Base-by-base conservation (phyloP, 1,284 basidiomycete species). In the Peniophora sp. region DNA sequence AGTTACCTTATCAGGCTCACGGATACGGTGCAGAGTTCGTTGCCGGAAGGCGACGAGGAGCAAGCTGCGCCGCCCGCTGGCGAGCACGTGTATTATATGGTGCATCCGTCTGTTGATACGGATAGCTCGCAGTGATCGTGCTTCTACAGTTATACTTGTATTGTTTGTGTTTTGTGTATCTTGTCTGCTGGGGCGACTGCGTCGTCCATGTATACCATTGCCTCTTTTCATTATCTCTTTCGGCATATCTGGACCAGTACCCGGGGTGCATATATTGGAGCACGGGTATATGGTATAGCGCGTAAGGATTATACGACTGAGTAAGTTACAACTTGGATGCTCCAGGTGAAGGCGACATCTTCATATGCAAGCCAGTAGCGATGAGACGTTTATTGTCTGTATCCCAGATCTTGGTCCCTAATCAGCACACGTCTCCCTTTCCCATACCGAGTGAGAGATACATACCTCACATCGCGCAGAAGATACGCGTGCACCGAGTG, bases 1-100 rank as follows among this genome's bases (percentile, higher is more conserved):
- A 85, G 85, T 59, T 95, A 85, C 67, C 73, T 97, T 17, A 73
- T 97, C 23, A 89, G 92, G 66, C 76, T 93, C 49, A 79, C 73
- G 47, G 92, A 91, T 23, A 89, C 92, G 60, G 83, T 89, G 1
- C 81, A 89, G 56, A 83, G 92, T 23, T 88, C 86, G 9, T 67
- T 93, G 50, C 80, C 80, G 41, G 65, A 72, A 17, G 83, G 83
- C 1, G 69, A 74, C 61, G 38, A 20, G 38, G 27, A 32, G 5
- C 38, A 20, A 77, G 78, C 50, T 79, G 82, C 45, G 77, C 77
- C 50, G 78, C 73, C 47, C 74, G 58, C 52, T n/a, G 78, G 19
- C 38, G n/a, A 20, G 16, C 38, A 80, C 6, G 75, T 89, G 51
- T 85, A 81, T 60, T 91, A 89, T 61, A 81, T 89, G 79, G 85